These are phyloP conservation scores for Alliaria petiolata DNA, from an alignment of 345 rosid species.

Conservation along the genomic window DNA sequence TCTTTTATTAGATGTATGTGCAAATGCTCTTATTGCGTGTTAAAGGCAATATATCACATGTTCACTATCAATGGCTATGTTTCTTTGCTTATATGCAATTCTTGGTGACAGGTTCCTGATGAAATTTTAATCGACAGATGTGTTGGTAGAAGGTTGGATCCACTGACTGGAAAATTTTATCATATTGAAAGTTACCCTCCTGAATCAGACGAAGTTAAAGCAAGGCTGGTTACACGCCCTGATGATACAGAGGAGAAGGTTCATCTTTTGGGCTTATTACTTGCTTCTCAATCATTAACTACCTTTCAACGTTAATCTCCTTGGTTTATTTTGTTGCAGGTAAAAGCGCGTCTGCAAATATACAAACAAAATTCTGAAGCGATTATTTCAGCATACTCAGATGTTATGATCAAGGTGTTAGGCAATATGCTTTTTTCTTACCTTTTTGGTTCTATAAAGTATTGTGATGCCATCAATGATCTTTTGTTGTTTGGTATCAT, in stretches of 20 bases:
- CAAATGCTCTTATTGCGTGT: neutral
- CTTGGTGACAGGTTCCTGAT: constrained; percentile 86
- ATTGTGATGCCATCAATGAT: neutral
- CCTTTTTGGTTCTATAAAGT: neutral
- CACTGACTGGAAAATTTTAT: constrained; percentile 70
- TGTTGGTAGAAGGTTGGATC: constrained; percentile 83
- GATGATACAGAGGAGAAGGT: constrained; percentile 94
- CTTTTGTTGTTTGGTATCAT: constrained; percentile 9
- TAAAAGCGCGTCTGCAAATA: constrained; percentile 69
- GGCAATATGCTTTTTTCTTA: neutral
- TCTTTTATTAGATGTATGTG: constrained; percentile 65
- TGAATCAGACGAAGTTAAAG: constrained; percentile 64
- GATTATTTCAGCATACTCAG: constrained; percentile 53
- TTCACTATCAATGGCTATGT: neutral
- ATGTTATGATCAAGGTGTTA: constrained; percentile 59
- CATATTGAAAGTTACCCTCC: constrained; percentile 73
- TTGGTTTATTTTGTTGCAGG: constrained; percentile 36
- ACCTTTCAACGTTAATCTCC: neutral
- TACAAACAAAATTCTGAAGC: constrained; percentile 77
- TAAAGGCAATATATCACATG: neutral
- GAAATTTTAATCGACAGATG: constrained; percentile 88
- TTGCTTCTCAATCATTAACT: neutral
- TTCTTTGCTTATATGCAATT: constrained; percentile 34
- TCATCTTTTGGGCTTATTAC: neutral
- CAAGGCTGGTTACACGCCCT: constrained; percentile 73